A percentile compares a stretch with the other conserved stretches of the same genome.
Evolutionary conservation across 257 asterid genomes (phyloP).

Genomic region (Galeopsis tetrahit): DNA sequence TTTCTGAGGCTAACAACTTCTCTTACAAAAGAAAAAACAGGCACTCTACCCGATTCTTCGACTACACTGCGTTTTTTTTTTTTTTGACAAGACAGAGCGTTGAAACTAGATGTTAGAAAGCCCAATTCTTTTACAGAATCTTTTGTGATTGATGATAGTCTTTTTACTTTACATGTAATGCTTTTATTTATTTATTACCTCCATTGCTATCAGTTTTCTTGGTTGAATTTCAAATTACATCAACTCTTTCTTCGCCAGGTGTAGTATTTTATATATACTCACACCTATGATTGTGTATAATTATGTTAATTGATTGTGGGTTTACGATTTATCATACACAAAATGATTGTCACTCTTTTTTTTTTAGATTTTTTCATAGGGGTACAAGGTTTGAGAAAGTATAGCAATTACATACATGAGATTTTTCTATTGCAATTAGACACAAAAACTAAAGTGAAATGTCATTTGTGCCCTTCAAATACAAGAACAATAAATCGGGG

Average conservation of each 20-base stretch:
- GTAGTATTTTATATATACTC: neutral
- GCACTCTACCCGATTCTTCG: neutral
- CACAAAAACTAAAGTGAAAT: no score
- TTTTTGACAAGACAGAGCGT: neutral
- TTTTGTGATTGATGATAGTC: conserved; percentile 25
- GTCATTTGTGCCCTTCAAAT: no score
- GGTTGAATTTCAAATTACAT: neutral
- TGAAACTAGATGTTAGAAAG: conserved; percentile 23
- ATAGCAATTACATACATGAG: no score
- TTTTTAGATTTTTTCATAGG: no score
- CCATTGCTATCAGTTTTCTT: neutral
- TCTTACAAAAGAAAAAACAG: conserved; percentile 29
- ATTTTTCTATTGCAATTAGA: no score
- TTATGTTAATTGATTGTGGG: neutral
- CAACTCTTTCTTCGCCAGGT: neutral
- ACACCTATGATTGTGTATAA: no score
- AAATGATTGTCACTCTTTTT: no score
- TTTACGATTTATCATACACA: no score
- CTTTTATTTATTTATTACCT: neutral
- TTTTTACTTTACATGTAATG: conserved; percentile 14
- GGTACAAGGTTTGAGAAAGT: no score
- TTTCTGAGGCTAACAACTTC: conserved; percentile 10
- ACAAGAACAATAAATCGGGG: no score
- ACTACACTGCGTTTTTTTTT: neutral
- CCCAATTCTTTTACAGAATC: conserved; percentile 26